These are phyloP conservation scores for Clonostachys rosea DNA, from an alignment of 2,329 filamentous ascomycete species.

Conservation along the genomic window DNA sequence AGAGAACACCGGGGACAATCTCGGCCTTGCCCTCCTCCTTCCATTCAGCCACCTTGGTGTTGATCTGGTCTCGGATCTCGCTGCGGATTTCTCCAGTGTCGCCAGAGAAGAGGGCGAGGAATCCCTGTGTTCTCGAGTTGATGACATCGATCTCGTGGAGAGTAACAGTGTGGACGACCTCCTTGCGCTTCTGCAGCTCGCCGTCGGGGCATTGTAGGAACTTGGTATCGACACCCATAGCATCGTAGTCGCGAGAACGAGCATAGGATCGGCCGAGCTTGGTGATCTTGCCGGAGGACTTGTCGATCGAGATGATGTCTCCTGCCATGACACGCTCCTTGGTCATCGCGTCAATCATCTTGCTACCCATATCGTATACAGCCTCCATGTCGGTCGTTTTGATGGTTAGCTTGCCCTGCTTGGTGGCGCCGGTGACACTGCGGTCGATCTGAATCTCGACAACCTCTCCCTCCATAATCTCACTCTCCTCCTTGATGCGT, in stretches of 20 bases:
- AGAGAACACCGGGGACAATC: conserved; percentile 93
- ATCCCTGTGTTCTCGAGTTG: conserved; percentile 98
- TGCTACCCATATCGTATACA: conserved; percentile 98
- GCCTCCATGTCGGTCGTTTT: conserved; percentile 99
- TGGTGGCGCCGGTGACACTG: conserved; percentile 92
- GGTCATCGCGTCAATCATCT: conserved; percentile 99
- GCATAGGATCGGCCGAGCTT: conserved; percentile 95
- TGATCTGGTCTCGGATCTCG: conserved; percentile 97
- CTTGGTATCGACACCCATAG: conserved; percentile 97
- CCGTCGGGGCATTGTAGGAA: conserved; percentile 97
- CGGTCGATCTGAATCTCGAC: conserved; percentile 98
- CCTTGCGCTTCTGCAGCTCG: conserved; percentile 93
- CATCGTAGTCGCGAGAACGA: conserved; percentile 94
- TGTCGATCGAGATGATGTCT: conserved; percentile 98
- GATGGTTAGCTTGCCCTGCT: conserved; percentile 98
- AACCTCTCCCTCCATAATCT: conserved; percentile 98
- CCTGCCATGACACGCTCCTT: conserved; percentile 99
- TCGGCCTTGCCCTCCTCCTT: conserved; percentile 99
- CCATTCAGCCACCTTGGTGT: conserved; percentile 98
- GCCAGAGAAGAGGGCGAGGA: conserved; percentile 93
- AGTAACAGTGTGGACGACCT: conserved; percentile 94
- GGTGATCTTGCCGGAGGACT: conserved; percentile 95
- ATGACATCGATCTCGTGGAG: conserved; percentile 99
- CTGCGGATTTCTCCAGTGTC: conserved; percentile 97
- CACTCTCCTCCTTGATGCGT: conserved; percentile 96